phyloP scores from a whole-genome alignment of 208 protist genomes.

The Leishmania turanica region DNA sequence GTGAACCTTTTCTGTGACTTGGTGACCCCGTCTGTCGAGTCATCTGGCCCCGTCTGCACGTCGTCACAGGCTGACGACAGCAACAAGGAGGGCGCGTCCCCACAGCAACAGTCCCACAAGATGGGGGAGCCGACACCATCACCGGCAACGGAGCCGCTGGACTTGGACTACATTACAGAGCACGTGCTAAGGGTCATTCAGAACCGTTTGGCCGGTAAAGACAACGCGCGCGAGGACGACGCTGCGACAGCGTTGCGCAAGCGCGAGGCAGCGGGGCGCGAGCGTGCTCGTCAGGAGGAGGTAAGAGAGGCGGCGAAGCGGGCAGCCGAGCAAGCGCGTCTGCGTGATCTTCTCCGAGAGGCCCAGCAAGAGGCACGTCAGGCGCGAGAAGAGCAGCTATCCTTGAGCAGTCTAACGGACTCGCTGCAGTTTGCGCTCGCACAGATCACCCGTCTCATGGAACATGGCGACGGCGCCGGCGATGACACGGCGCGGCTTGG shows the following conservation, averaged over 20 bases:
- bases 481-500: background rate
- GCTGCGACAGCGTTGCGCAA: background rate
- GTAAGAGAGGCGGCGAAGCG: background rate
- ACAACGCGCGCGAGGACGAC: background rate
- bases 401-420: conserved; percentile 10
- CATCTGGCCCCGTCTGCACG: conserved; percentile 10
- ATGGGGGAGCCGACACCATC: background rate
- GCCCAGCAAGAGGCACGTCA: conserved; percentile 2
- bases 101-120: background rate
- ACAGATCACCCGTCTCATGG: conserved; percentile 2
- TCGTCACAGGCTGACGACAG: background rate
- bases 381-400: background rate
- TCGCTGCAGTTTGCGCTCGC: conserved; percentile 9
- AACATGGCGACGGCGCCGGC: background rate
- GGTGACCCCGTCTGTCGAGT: background rate
- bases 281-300: background rate
- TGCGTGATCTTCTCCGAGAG: conserved; percentile 13
- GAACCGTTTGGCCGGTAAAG: background rate
- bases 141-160: background rate
- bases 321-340: background rate
- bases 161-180: conserved; percentile 25
- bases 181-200: conserved; percentile 24
- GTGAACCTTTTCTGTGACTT: conserved; percentile 13
- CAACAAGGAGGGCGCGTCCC: background rate
- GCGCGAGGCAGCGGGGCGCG: background rate